Percentiles rank a stretch among this genome's conserved stretches.
Conservation (phyloP, 1,139 yeast genomes). For the Magnusiomyces suaveolens region DNA sequence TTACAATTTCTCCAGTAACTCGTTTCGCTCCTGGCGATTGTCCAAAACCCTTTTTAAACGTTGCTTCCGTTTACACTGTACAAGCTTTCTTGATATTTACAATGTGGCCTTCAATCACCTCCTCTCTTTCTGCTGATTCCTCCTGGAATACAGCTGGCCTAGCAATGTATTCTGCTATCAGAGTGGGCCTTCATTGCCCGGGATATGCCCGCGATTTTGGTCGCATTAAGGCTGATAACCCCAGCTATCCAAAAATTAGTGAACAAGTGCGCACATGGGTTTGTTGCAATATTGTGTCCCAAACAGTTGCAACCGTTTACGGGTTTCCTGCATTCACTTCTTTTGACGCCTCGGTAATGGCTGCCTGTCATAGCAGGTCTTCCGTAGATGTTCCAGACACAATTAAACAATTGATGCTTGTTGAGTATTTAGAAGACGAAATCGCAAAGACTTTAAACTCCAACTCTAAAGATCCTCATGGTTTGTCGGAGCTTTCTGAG, state of each 20-base stretch:
- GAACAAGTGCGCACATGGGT: conserved; percentile 90
- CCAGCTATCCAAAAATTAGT: conserved; percentile 38
- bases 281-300: conserved; percentile 83
- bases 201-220: conserved; percentile 50
- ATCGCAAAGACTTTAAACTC: conserved; percentile 68
- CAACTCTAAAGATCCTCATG: conserved; percentile 58
- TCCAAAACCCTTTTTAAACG: conserved; percentile 65
- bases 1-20: conserved; percentile 82
- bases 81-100: conserved; percentile 85
- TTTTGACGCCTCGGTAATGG: conserved; percentile 64
- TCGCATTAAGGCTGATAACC: conserved; percentile 30
- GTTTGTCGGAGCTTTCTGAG: conserved; percentile 54
- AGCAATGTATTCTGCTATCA: conserved; percentile 81
- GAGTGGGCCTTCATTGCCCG: conserved; percentile 81
- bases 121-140: conserved; percentile 88
- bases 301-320: conserved; percentile 80
- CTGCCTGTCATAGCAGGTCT: conserved; percentile 39
- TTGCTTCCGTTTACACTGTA: conserved; percentile 87
- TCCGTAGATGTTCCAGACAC: conserved; percentile 46
- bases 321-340: conserved; percentile 91
- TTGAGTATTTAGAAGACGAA: conserved; percentile 80
- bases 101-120: conserved; percentile 92
- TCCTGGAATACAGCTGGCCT: conserved; percentile 92
- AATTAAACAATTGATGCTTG: conserved; percentile 65
- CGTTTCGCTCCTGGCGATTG: conserved; percentile 47